Percentiles rank a stretch among this genome's conserved stretches.
Evolutionary conservation across 1,284 basidiomycete species (phyloP).

Genomic region (Neonothopanus nambi): DNA sequence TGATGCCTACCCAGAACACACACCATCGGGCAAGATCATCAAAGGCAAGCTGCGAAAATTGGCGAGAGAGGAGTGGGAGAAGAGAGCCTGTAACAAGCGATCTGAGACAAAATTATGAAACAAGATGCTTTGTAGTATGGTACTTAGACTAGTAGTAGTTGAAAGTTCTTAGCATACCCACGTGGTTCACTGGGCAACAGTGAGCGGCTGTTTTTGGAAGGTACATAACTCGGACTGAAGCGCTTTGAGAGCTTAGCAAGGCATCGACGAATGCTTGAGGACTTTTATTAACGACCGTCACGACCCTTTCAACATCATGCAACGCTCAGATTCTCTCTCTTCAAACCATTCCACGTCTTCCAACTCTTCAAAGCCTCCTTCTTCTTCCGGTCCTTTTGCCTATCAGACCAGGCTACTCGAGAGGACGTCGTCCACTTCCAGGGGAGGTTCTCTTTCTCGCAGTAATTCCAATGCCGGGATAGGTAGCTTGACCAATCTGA

Average conservation of each 20-base stretch:
- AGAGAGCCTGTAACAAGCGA: constrained; percentile 20
- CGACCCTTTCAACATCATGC: constrained; percentile 29
- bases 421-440: constrained; percentile 57
- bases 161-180: background rate
- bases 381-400: constrained; percentile 59
- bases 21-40: constrained; percentile 59
- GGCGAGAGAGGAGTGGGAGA: constrained; percentile 46
- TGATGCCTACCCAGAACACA: too few relatives aligned
- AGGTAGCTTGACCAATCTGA: constrained; percentile 38
- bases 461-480: constrained; percentile 55
- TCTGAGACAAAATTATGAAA: background rate
- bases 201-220: constrained; percentile 1
- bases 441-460: constrained; percentile 54
- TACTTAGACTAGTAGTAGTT: too few relatives aligned
- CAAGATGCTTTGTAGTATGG: too few relatives aligned
- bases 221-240: too few relatives aligned
- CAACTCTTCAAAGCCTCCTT: constrained; percentile 33
- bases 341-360: constrained; percentile 27
- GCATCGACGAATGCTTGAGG: background rate
- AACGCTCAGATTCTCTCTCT: constrained; percentile 37
- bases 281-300: constrained; percentile 22
- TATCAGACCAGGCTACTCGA: constrained; percentile 81
- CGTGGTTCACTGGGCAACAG: constrained; percentile 6
- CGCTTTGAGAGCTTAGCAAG: background rate
- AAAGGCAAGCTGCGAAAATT: constrained; percentile 51